These are phyloP conservation scores for Skeletonema costatum DNA, from an alignment of 108 stramenopile species.

Conservation along the genomic window DNA sequence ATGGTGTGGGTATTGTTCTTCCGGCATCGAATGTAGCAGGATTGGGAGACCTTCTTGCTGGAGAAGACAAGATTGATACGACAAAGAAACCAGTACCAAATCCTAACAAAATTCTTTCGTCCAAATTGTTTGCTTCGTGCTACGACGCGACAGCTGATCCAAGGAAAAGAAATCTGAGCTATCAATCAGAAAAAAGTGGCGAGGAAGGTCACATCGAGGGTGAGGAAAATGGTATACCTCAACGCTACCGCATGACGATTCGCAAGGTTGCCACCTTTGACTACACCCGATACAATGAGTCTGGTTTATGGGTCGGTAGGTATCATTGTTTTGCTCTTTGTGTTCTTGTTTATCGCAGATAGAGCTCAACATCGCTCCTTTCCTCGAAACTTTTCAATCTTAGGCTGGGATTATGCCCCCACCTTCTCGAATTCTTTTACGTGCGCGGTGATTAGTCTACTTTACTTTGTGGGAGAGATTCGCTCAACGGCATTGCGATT, in stretches of 20 bases:
- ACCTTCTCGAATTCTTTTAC: conserved; percentile 71
- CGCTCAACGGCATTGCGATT: conserved; percentile 50
- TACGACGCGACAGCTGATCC: conserved; percentile 60
- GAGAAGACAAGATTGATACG: conserved; percentile 25
- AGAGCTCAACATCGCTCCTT: background rate
- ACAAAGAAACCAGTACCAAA: conserved; percentile 27
- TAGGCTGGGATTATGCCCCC: conserved; percentile 71
- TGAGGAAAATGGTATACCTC: conserved; percentile 50
- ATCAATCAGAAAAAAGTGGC: conserved; percentile 1
- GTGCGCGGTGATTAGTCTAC: conserved; percentile 57
- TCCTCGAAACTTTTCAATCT: background rate
- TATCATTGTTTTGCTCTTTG: background rate
- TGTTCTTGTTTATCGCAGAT: background rate
- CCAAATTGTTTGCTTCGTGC: conserved; percentile 42
- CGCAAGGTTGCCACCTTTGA: conserved; percentile 67
- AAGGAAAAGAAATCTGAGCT: conserved; percentile 20
- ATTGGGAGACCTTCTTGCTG: conserved; percentile 31
- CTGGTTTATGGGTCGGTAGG: conserved; percentile 62
- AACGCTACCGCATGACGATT: conserved; percentile 61
- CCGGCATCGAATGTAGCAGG: conserved; percentile 42
- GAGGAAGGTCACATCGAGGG: conserved; percentile 37
- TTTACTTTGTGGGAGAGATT: conserved; percentile 79
- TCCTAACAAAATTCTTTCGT: conserved; percentile 70
- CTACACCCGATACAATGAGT: conserved; percentile 69
- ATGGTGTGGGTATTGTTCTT: conserved; percentile 50